phyloP scores from a whole-genome alignment of 2,329 filamentous ascomycete species.

The Microsporum audouinii region DNA sequence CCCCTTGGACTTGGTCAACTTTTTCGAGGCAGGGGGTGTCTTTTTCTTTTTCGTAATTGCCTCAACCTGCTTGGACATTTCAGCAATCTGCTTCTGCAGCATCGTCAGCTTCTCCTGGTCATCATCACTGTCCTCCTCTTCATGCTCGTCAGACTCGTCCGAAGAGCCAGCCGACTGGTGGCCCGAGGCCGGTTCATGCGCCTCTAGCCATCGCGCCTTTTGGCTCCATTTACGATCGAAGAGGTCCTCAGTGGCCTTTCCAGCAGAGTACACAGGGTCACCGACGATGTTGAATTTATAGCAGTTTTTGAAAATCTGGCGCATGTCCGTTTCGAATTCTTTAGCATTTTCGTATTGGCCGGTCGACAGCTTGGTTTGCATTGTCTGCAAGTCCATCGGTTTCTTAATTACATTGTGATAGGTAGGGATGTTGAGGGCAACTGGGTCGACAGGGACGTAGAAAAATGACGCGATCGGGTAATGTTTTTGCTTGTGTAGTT shows the following conservation, averaged over 20 bases:
- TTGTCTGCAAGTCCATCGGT: conserved; percentile 88
- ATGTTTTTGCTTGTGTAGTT: conserved; percentile 66
- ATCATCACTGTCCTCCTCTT: conserved; percentile 53
- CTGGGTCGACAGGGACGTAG: conserved; percentile 75
- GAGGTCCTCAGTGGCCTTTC: conserved; percentile 59
- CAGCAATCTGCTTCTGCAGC: conserved; percentile 61
- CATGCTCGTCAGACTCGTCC: conserved; percentile 60
- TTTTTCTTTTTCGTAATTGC: conserved; percentile 50
- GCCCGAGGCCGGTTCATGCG: conserved; percentile 56
- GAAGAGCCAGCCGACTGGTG: conserved; percentile 54
- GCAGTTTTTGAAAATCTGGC: conserved; percentile 78
- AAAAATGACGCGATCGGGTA: conserved; percentile 60
- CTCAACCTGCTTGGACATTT: conserved; percentile 57
- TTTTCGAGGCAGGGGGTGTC: conserved; percentile 42
- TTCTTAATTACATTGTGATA: conserved; percentile 93
- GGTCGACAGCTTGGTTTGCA: conserved; percentile 60
- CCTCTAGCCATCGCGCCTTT: conserved; percentile 70
- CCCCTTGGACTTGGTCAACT: conserved; percentile 33
- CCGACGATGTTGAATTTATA: conserved; percentile 78
- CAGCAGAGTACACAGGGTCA: conserved; percentile 61
- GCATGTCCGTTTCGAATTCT: conserved; percentile 75
- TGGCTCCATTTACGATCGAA: conserved; percentile 66
- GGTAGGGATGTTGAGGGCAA: conserved; percentile 82
- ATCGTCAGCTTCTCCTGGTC: conserved; percentile 52
- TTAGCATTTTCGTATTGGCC: conserved; percentile 72